Base-by-base conservation (phyloP, 108 stramenopile species). In the Skeletonema potamos region DNA sequence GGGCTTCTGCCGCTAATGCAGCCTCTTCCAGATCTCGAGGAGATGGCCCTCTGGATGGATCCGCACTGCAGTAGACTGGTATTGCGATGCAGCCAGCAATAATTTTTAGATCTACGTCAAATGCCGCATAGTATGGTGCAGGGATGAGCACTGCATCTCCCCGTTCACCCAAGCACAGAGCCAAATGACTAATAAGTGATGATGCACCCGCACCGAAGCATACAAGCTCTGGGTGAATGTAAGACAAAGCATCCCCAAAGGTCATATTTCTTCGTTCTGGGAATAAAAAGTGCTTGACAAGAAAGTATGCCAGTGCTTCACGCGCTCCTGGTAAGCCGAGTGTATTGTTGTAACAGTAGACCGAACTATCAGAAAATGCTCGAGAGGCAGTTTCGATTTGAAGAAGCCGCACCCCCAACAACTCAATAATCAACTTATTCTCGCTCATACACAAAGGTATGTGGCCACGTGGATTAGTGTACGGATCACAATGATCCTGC, bases 71-170 rank as follows among this genome's bases (percentile, higher is more conserved):
- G 7, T 82, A 54, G 12, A 92, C 78, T 8, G 84, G 87, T 62
- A 92, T 79, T 5, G 90, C 89, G 12, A 81, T 74, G 29, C 89
- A 85, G 8, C 85, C 80, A 11, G 93, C 87, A 9, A 91, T 62
- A 30, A 91, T 63, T 64, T 84, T 86, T 67, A 96, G 81, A 66
- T 96, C 94, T 44, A 58, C 71, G 71, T 96, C 96, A 89, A 97
- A 97, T 7, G 95, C 97, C 46, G 89, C 88, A 76, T 97, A 97
- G 70, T 96, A 97, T 4, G 97, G 97, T 55, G 92, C 84, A 30
- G 97, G 97, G 39, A 97, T 92, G 28, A 97, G 79, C 63, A 93
- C 90, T 7, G 73, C 88, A 73, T 97, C 97, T 26, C 92, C 89
- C n/a, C 64, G 66, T 32, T 96, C 92, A 2, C 84, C 87, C 66